Evolutionary conservation across 805 yeast genomes (phyloP), one percentile per base, ranked within the genome.

Genomic region (Teunomyces cretensis): DNA sequence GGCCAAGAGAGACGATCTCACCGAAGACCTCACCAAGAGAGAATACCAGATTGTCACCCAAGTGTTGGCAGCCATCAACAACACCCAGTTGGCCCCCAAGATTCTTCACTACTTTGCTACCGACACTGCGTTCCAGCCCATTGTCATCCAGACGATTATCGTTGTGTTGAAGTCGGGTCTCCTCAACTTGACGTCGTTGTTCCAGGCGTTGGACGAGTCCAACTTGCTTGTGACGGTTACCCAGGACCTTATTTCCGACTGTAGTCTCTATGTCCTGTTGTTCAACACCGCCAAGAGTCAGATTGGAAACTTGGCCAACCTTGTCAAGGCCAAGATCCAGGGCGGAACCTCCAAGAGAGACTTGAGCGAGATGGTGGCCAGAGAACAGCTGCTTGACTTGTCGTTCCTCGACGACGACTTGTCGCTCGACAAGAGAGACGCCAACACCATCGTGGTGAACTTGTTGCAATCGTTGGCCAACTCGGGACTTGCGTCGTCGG

Each of bases 401-500:
- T 22, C 27, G 16, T 12, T 27, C 35, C 44, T n/a, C 42, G 46
- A 49, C 12, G 27, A 40, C 12, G 45, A 46, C 4, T 31, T 5
- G 15, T 38, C 42, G 9, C n/a, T 47, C 12, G 49, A 48, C 28
- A 53, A 48, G 46, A 43, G 54, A 44, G 52, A 47, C 39, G 42
- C 54, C 14, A 54, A 64, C 45, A 55, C 56, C 9, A 56, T 70
- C 22, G 60, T 70, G 11, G 60, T 61, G 27, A 67, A 68, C 41
- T 56, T 71, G 42, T 64, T 71, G 52, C 67, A 71, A 46, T 68
- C 74, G n/a, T 62, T 71, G 53, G 70, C 60, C 19, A 46, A 58
- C 27, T 70, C 75, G 12, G 76, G 76, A n/a, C 67, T 71, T 47
- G 75, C 70, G 6, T 47, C 65, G 17, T 63, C 67, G 19, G 73